phyloP scores from a whole-genome alignment of 73 alveolate species.

The Halteria grandinella region DNA sequence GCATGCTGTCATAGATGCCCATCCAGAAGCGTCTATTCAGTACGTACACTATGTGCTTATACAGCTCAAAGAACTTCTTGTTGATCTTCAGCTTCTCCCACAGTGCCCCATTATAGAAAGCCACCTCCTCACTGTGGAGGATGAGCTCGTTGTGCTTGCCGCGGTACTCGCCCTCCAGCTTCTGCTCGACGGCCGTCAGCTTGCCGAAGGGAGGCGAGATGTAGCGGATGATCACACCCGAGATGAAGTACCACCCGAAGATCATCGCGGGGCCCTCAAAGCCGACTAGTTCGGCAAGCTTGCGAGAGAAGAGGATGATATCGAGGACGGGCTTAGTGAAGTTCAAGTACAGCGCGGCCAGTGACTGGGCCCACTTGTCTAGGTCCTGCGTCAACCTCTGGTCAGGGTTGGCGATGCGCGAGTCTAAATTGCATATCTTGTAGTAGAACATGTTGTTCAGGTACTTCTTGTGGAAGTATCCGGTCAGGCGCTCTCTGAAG shows the following conservation, averaged over 20 bases:
- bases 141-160: conserved; percentile 85
- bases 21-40: conserved; percentile 77
- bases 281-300: conserved; percentile 90
- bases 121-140: conserved; percentile 90
- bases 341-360: conserved; percentile 79
- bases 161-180: conserved; percentile 91
- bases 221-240: conserved; percentile 79
- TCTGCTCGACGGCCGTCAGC: conserved; percentile 84
- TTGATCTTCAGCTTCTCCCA: conserved; percentile 86
- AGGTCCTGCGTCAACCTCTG: conserved; percentile 88
- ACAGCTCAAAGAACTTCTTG: conserved; percentile 65
- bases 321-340: conserved; percentile 90
- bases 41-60: conserved; percentile 71
- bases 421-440: conserved; percentile 84
- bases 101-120: conserved; percentile 85
- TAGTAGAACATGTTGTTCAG: conserved; percentile 85
- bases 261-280: conserved; percentile 88
- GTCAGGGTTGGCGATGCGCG: conserved; percentile 88
- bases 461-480: conserved; percentile 76
- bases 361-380: conserved; percentile 89
- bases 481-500: conserved; percentile 85
- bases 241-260: conserved; percentile 85
- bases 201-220: conserved; percentile 92
- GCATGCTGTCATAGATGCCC: conserved; percentile 94
- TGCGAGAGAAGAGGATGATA: conserved; percentile 85